phyloP scores from a whole-genome alignment of 1,284 basidiomycete species.

The Microbotryum intermedium region DNA sequence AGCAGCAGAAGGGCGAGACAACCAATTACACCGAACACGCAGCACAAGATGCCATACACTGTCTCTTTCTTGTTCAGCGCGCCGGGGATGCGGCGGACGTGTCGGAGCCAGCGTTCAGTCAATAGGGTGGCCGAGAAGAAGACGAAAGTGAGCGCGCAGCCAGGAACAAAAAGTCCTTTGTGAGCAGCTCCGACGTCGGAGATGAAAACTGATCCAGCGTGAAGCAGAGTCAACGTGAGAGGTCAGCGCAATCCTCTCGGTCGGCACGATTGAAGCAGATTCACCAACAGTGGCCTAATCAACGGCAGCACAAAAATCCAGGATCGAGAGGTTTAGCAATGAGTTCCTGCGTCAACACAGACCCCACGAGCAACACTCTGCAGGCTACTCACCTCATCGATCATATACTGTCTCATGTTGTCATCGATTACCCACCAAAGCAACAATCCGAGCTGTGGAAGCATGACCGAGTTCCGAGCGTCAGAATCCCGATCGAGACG shows the following conservation, averaged over 20 bases:
- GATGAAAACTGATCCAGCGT: no score
- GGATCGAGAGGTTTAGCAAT: no score
- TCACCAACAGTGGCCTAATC: no score
- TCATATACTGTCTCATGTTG: slow-evolving; percentile 6
- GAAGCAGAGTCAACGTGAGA: no score
- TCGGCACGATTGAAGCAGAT: no score
- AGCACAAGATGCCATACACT: slow-evolving; percentile 40
- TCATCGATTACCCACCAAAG: slow-evolving; percentile 23
- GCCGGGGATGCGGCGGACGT: slow-evolving; percentile 45
- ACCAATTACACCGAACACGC: slow-evolving; percentile 43
- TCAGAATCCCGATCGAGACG: neutral
- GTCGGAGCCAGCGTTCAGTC: slow-evolving; percentile 45
- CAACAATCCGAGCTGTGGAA: slow-evolving; percentile 11
- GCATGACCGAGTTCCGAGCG: no score
- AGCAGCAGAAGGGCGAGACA: slow-evolving; percentile 43
- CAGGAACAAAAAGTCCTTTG: slow-evolving; percentile 41
- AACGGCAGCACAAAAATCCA: no score
- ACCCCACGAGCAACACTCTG: neutral
- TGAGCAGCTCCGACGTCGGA: slow-evolving; percentile 8
- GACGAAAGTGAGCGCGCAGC: slow-evolving; percentile 36
- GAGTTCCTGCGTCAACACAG: no score
- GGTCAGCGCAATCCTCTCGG: no score
- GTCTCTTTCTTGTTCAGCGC: slow-evolving; percentile 33
- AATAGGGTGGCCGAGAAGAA: slow-evolving; percentile 41
- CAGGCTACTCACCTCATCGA: slow-evolving; percentile 14